Evolutionary conservation across 139 green algal species (phyloP).

Genomic region (Tetraselmis chui): DNA sequence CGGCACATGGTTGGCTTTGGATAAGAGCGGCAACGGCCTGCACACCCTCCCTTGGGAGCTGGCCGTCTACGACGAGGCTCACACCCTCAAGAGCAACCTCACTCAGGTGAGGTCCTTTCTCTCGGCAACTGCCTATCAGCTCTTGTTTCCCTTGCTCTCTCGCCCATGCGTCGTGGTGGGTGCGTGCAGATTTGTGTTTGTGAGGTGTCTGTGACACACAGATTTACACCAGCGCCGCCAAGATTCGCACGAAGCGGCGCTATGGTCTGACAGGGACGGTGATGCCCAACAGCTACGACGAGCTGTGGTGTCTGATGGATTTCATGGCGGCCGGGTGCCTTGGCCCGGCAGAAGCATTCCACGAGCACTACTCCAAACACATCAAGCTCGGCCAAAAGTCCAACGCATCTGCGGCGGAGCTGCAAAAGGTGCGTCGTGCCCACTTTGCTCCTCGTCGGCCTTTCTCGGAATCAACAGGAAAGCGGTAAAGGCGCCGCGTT

Average conservation of each 20-base stretch:
- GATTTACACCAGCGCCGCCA: conserved; percentile 15
- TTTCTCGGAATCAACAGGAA: too few species aligned
- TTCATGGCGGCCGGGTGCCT: conserved; percentile 30
- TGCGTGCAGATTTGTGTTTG: neutral
- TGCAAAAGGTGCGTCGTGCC: neutral
- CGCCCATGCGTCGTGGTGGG: conserved; percentile 18
- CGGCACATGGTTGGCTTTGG: neutral
- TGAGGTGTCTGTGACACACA: neutral
- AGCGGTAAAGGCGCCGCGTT: too few species aligned
- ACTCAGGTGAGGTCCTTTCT: too few species aligned
- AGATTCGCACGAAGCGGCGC: conserved; percentile 29
- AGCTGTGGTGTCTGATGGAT: conserved; percentile 47
- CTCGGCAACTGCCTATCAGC: too few species aligned
- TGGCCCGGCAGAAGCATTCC: conserved; percentile 28
- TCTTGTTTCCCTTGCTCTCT: too few species aligned
- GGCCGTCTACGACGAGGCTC: conserved; percentile 49
- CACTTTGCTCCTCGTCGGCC: too few species aligned
- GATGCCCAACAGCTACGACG: conserved; percentile 59
- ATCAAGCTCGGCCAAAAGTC: conserved; percentile 33
- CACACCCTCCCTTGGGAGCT: conserved; percentile 26
- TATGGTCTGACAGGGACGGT: conserved; percentile 40
- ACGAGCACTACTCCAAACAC: conserved; percentile 20
- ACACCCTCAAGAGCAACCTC: conserved; percentile 54
- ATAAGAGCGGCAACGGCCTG: neutral
- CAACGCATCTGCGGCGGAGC: neutral